Evolutionary conservation across 495 filamentous ascomycete species (phyloP), one percentile per base, ranked within the genome.

Genomic region (Terfezia claveryi): DNA sequence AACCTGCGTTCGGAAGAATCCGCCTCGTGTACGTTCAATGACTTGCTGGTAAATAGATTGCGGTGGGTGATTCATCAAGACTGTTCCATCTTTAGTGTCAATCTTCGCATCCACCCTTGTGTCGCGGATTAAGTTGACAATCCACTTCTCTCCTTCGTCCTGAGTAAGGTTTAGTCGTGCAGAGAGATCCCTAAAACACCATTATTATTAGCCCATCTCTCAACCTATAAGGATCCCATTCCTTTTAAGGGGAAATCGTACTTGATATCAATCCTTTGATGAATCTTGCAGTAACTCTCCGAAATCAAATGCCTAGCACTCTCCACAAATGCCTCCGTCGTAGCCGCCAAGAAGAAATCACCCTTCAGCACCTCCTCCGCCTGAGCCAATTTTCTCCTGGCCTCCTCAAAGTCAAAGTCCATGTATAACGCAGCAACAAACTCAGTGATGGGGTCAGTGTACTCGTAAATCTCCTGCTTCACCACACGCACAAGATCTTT

Each of bases 61-160:
- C 17, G 91, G 88, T 49, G 91, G 91, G 72, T 98, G 91, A 73
- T 98, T 98, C 91, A 98, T 98, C 57, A 98, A 80, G 32, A 98
- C 91, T 44, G 91, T 98, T 61, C 91, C 91, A 71, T 88, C 86
- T 73, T 96, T 83, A 71, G 94, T 96, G 69, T 98, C 91, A 60
- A 98, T 92, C 78, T 98, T 98, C 58, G 92, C 91, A 63, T 98
- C 91, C 44, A 98, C 85, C 53, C 91, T 76, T 2, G 91, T 98
- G 67, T 98, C 91, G 56, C 91, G 80, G 71, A 98, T 98, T 49
- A 96, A 77, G 72, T 98, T 98, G 57, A 98, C 91, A 60, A 98
- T 98, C 92, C 92, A 96, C 74, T 95, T 96, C 79, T 98, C 91
- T 60, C 92, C 91, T 62, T 94, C 91, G 63, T 94, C 87, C 63